A percentile compares a stretch with the other conserved stretches of the same genome.
phyloP scores from a whole-genome alignment of 169 alveolate genomes.

The Fabrea salina region DNA sequence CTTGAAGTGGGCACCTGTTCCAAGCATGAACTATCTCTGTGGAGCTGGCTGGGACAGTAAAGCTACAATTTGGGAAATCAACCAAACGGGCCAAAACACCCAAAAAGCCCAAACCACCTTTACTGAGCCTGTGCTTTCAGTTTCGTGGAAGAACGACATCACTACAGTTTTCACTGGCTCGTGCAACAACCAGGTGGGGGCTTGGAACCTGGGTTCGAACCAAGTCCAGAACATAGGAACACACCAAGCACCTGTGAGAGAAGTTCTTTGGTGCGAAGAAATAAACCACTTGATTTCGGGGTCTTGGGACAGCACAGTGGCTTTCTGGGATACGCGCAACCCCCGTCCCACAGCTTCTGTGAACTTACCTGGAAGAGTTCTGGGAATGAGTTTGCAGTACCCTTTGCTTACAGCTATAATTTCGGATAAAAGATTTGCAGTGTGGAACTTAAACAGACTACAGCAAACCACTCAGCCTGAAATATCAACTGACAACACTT shows the following conservation, averaged over 20 bases:
- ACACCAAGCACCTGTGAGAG: constrained; percentile 28
- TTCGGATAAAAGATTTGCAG: constrained; percentile 20
- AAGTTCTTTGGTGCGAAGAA: neutral
- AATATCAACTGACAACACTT: neutral
- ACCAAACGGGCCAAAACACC: neutral
- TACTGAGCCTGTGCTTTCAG: neutral
- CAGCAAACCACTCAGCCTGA: constrained; percentile 1
- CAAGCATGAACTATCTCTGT: neutral
- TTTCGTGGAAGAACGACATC: constrained; percentile 13
- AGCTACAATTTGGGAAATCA: constrained; percentile 3
- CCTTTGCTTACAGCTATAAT: neutral
- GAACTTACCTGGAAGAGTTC: neutral
- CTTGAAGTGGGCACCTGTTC: constrained; percentile 28
- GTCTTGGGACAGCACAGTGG: neutral
- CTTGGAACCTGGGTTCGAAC: constrained; percentile 14
- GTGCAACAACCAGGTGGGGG: neutral
- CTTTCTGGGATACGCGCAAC: constrained; percentile 21
- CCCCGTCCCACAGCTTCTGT: neutral
- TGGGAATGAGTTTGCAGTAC: neutral
- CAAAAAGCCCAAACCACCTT: neutral
- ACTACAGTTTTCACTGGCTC: constrained; percentile 4
- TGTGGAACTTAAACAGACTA: neutral
- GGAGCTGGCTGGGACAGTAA: constrained; percentile 11
- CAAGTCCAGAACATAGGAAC: neutral
- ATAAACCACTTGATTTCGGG: constrained; percentile 9